Percentiles rank a stretch among this genome's conserved stretches.
Evolutionary conservation across 257 asterid genomes (phyloP).

Genomic region (Rauvolfia tetraphylla): DNA sequence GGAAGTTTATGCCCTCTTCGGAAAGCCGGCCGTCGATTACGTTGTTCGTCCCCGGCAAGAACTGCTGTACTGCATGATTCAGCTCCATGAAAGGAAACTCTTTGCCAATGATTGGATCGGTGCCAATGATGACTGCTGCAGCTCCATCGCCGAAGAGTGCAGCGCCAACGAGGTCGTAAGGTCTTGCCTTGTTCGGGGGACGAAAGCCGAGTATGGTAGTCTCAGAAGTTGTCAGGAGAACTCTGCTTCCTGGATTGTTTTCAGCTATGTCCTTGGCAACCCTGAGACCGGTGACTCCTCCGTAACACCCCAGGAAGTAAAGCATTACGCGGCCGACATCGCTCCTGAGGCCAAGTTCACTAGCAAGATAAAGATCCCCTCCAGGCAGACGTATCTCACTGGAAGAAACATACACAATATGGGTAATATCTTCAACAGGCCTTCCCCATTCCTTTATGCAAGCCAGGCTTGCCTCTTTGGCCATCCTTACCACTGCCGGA

Average conservation of each 20-base stretch:
- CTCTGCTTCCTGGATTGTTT: conserved; percentile 88
- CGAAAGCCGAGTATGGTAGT: conserved; percentile 86
- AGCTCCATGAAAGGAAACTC: conserved; percentile 71
- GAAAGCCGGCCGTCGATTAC: conserved; percentile 78
- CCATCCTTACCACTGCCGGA: conserved; percentile 76
- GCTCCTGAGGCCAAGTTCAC: conserved; percentile 54
- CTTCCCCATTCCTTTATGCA: conserved; percentile 73
- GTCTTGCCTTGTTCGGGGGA: conserved; percentile 72
- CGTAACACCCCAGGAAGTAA: conserved; percentile 87
- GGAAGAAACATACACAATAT: conserved; percentile 81
- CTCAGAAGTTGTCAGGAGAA: conserved; percentile 72
- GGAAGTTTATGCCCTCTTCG: conserved; percentile 83
- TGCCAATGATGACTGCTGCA: conserved; percentile 63
- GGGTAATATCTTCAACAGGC: conserved; percentile 65
- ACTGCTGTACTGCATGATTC: conserved; percentile 65
- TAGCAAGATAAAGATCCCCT: conserved; percentile 84
- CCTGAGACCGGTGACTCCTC: conserved; percentile 88
- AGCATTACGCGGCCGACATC: conserved; percentile 83
- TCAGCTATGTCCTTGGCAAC: conserved; percentile 95
- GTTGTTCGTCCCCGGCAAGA: conserved; percentile 51
- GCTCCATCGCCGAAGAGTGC: conserved; percentile 93
- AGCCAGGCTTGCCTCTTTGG: conserved; percentile 66
- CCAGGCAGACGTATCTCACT: conserved; percentile 85
- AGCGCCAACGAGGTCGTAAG: conserved; percentile 89
- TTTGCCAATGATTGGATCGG: conserved; percentile 42